phyloP scores from a whole-genome alignment of 305 asterid species.

The Petunia hybrid region DNA sequence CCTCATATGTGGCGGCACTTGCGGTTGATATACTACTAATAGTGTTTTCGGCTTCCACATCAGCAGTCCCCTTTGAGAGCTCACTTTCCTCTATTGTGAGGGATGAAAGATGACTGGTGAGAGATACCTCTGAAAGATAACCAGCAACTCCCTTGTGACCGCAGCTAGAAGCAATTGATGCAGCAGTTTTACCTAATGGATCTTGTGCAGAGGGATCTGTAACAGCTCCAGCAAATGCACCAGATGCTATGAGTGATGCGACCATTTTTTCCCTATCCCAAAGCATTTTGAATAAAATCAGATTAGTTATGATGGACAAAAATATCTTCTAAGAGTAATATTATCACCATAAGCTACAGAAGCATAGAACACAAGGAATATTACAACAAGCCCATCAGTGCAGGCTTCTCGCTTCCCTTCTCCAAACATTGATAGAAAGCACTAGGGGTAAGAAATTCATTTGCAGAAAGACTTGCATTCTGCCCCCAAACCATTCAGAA shows the following conservation, averaged over 20 bases:
- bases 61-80: constrained; percentile 80
- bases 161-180: constrained; percentile 69
- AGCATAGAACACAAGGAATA: constrained; percentile 8
- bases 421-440: constrained; percentile 24
- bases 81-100: constrained; percentile 75
- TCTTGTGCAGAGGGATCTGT: constrained; percentile 85
- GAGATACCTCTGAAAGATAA: constrained; percentile 85
- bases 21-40: constrained; percentile 53
- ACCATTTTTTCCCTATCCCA: constrained; percentile 93
- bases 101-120: constrained; percentile 88
- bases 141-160: constrained; percentile 97
- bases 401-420: constrained; percentile 10
- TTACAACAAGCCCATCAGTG: constrained; percentile 7
- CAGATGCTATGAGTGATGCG: constrained; percentile 93
- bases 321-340: background rate
- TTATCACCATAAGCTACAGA: background rate
- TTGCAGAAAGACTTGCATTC: background rate
- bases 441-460: background rate
- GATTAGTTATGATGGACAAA: background rate
- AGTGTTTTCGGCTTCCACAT: constrained; percentile 82
- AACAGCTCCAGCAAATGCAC: constrained; percentile 91
- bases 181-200: constrained; percentile 84
- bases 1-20: constrained; percentile 55
- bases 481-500: constrained; percentile 16
- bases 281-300: constrained; percentile 21